Conservation (phyloP, 176 grass and related monocot species). For the Leersia perrieri region DNA sequence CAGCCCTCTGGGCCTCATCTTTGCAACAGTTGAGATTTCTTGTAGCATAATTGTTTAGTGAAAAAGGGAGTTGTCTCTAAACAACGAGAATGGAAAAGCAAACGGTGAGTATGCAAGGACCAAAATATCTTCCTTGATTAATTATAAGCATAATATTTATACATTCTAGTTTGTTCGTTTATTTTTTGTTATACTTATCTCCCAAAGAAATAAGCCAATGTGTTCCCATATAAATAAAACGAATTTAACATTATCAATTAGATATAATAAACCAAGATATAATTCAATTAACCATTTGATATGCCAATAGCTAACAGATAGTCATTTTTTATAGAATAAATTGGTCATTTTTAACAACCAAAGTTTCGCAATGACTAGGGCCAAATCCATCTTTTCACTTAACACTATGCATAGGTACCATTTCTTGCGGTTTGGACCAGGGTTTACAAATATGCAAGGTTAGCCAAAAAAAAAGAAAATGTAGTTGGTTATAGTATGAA, state of each 20-base stretch:
- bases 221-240: background rate
- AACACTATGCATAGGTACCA: no score
- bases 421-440: no score
- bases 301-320: background rate
- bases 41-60: slow-evolving; percentile 61
- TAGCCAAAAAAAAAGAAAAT: no score
- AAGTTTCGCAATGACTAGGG: no score
- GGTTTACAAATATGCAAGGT: no score
- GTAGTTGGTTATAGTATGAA: no score
- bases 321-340: no score
- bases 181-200: background rate
- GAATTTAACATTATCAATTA: background rate
- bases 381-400: no score
- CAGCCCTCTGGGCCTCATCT: slow-evolving; percentile 59
- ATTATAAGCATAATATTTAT: slow-evolving; percentile 10
- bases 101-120: slow-evolving; percentile 32
- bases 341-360: no score
- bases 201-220: slow-evolving; percentile 6
- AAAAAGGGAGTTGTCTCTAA: slow-evolving; percentile 74
- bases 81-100: slow-evolving; percentile 33
- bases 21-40: slow-evolving; percentile 83
- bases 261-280: background rate
- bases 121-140: background rate
- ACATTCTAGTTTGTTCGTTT: background rate
- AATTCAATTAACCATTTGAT: background rate